These are phyloP conservation scores for Aegle marmelos DNA, from an alignment of 345 rosid genomes.

Conservation along the genomic window DNA sequence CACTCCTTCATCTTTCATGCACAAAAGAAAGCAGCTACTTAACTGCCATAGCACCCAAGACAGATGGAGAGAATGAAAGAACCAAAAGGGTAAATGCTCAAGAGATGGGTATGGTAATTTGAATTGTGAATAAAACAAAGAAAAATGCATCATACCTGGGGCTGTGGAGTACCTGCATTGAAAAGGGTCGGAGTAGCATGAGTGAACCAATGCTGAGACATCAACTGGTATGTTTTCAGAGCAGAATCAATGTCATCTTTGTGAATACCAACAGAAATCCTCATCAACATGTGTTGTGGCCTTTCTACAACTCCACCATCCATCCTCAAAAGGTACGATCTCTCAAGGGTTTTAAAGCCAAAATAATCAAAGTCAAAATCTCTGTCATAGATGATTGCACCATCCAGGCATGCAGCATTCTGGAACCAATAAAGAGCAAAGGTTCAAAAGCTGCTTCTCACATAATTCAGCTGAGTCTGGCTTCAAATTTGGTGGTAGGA, in stretches of 20 bases:
- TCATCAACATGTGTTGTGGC: constrained; percentile 95
- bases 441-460: not conserved
- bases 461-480: not conserved
- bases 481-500: not conserved
- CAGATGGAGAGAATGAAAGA: not conserved
- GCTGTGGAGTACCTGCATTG: constrained; percentile 90
- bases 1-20: constrained; percentile 96
- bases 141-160: constrained; percentile 53
- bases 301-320: constrained; percentile 82
- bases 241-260: constrained; percentile 71
- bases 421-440: constrained; percentile 17
- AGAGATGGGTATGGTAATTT: not conserved
- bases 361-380: constrained; percentile 93
- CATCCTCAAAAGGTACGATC: constrained; percentile 80
- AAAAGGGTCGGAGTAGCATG: constrained; percentile 96
- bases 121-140: constrained; percentile 17
- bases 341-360: constrained; percentile 91
- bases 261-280: constrained; percentile 92
- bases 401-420: constrained; percentile 79
- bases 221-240: constrained; percentile 74
- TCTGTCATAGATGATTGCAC: constrained; percentile 86
- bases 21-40: constrained; percentile 84
- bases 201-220: constrained; percentile 95
- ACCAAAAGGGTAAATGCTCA: not conserved
- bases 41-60: constrained; percentile 40